Evolutionary conservation across 208 protist species (phyloP), one percentile per base, ranked within the genome.

Genomic region (Angomonas deanei): DNA sequence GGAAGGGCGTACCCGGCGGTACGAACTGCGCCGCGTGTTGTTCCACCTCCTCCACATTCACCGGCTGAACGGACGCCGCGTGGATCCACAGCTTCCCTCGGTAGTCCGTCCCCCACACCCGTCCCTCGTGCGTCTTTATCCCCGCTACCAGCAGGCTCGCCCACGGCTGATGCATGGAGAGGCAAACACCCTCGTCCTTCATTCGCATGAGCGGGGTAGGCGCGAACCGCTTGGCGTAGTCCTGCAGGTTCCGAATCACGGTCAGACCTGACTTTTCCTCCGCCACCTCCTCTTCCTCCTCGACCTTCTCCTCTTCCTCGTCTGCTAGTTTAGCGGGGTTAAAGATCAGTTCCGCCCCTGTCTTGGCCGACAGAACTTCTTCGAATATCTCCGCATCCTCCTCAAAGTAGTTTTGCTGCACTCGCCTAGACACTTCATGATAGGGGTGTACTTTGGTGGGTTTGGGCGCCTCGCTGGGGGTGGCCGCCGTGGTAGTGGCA

Each of bases 91-190:
- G 68, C 8, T 82, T 58, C 1, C 94, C 94, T n/a, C 92, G 80
- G 73, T 94, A 93, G 59, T 83, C 60, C 0, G 84, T 88, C 31
- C 28, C 46, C 92, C 94, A 97, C 39, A 77, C 68, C 19, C 92
- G 82, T 3, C 94, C 94, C 72, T 97, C 92, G 58, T 96, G 87
- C 11, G 56, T 76, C 69, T 97, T 97, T 58, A 97, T 96, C 31
- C 92, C 94, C 3, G 76, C 74, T 26, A 97, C 87, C 21, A 97
- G 74, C 42, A 97, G 73, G 34, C 79, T 87, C 4, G 89, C 91
- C 89, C 91, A 97, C 38, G 94, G 94, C 71, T 97, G 94, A 63
- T 97, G 94, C 91, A 97, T 97, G 2, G 84, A 93, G 3, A 97
- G 57, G 54, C 88, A 96, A 34, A 94, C 67, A 46, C 89, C 86